These are phyloP conservation scores for Niveomyces coronatus DNA, from an alignment of 2,329 filamentous ascomycete genomes.

Conservation along the genomic window DNA sequence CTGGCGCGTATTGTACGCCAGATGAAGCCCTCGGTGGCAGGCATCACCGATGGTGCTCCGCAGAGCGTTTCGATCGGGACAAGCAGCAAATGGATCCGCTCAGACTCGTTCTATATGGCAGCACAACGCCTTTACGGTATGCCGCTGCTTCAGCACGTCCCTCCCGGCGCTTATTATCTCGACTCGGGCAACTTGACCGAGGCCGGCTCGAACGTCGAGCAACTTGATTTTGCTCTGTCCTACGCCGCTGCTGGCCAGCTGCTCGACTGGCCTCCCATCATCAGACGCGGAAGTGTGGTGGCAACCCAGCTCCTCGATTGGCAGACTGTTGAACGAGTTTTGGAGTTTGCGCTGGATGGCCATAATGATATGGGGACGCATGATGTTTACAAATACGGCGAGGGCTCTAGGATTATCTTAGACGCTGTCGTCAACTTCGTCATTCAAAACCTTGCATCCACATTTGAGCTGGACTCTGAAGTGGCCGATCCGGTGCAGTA, in stretches of 20 bases:
- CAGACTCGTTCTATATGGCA: conserved; percentile 46
- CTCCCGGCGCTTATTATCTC: conserved; percentile 16
- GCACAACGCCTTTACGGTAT: conserved; percentile 48
- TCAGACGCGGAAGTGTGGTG: conserved; percentile 48
- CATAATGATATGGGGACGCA: conserved; percentile 24
- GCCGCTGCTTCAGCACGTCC: conserved; percentile 32
- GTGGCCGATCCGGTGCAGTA: conserved; percentile 26
- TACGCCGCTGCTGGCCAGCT: conserved; percentile 54
- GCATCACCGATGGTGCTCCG: conserved; percentile 14
- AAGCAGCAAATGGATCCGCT: conserved; percentile 41
- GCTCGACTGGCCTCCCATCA: conserved; percentile 44
- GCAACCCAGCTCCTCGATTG: conserved; percentile 48
- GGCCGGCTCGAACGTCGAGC: conserved; percentile 30
- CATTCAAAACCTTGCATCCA: conserved; percentile 45
- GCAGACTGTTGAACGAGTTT: conserved; percentile 49
- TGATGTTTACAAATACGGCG: conserved; percentile 40
- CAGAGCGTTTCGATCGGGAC: conserved; percentile 32
- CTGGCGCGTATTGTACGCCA: conserved; percentile 19
- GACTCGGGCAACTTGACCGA: conserved; percentile 23
- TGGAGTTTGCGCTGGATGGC: conserved; percentile 46
- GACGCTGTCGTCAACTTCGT: conserved; percentile 48
- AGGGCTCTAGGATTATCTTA: conserved; percentile 44
- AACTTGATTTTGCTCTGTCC: conserved; percentile 47
- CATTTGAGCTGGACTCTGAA: conserved; percentile 47
- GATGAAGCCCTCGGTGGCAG: conserved; percentile 21